These are phyloP conservation scores for Penicillium cataractarum DNA, from an alignment of 495 filamentous ascomycete genomes.

Conservation along the genomic window DNA sequence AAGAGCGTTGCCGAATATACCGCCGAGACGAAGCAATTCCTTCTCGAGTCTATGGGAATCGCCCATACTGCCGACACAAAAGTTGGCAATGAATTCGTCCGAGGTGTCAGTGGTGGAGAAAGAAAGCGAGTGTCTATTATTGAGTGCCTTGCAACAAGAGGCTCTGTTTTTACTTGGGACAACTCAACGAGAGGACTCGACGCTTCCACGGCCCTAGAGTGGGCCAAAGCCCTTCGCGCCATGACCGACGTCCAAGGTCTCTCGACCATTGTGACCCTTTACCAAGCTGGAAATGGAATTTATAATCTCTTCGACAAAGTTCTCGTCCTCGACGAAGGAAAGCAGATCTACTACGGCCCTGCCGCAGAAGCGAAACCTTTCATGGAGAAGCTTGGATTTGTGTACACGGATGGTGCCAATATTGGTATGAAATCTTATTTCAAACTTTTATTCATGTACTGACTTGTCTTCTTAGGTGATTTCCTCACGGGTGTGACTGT, in stretches of 20 bases:
- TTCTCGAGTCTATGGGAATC: conserved; percentile 73
- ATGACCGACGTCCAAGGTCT: conserved; percentile 51
- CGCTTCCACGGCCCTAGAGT: conserved; percentile 61
- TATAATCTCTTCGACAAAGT: conserved; percentile 71
- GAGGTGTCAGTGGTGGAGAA: conserved; percentile 82
- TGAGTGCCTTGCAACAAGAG: conserved; percentile 63
- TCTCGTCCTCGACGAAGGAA: conserved; percentile 64
- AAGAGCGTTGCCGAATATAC: conserved; percentile 53
- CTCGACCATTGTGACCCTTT: conserved; percentile 52
- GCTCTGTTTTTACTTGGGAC: conserved; percentile 62
- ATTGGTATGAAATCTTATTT: conserved; percentile 1
- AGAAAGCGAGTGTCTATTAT: conserved; percentile 72
- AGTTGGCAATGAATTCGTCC: conserved; percentile 78
- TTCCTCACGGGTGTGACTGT: conserved; percentile 73
- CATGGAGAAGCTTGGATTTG: conserved; percentile 67
- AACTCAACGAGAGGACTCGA: conserved; percentile 65
- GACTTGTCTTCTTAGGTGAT: conserved; percentile 58
- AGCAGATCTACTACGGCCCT: conserved; percentile 64
- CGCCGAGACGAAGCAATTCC: conserved; percentile 61
- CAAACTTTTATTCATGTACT: background rate
- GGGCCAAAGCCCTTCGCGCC: conserved; percentile 49
- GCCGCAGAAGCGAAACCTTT: conserved; percentile 61
- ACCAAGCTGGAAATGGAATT: conserved; percentile 66
- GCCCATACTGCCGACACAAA: conserved; percentile 78
- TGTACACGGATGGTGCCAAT: conserved; percentile 57